These are phyloP conservation scores for Mycena chlorophos DNA, from an alignment of 768 basidiomycete genomes.

Conservation along the genomic window DNA sequence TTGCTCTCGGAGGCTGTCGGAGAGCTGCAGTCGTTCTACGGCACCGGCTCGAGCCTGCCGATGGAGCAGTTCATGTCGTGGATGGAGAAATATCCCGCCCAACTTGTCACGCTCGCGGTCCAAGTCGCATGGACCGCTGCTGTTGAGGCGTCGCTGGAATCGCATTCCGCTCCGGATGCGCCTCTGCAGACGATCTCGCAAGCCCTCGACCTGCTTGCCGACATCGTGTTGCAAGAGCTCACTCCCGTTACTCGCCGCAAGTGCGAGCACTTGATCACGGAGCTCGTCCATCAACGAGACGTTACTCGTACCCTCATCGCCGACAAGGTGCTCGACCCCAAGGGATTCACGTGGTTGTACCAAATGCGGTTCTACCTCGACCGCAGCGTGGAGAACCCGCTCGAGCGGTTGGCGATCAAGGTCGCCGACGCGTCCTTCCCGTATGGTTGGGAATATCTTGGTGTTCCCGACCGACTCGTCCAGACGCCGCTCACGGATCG, in stretches of 20 bases:
- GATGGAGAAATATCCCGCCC: constrained; percentile 94
- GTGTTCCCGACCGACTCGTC: constrained; percentile 93
- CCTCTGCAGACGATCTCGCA: constrained; percentile 76
- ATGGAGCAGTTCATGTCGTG: constrained; percentile 76
- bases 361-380: constrained; percentile 99
- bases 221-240: constrained; percentile 91
- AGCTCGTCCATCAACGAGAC: constrained; percentile 97
- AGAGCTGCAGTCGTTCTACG: constrained; percentile 82
- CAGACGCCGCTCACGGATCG: constrained; percentile 97
- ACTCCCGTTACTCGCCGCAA: constrained; percentile 90
- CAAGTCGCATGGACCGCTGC: constrained; percentile 93
- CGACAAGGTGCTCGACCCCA: constrained; percentile 60
- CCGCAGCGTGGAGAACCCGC: constrained; percentile 62
- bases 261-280: constrained; percentile 98
- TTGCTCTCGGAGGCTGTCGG: constrained; percentile 77
- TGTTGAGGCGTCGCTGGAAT: constrained; percentile 71
- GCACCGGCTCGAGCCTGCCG: constrained; percentile 56
- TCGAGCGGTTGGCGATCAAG: constrained; percentile 77
- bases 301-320: constrained; percentile 81
- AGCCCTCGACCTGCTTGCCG: constrained; percentile 92
- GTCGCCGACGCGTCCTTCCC: constrained; percentile 92
- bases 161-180: constrained; percentile 53
- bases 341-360: constrained; percentile 89
- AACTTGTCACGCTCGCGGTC: constrained; percentile 91
- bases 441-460: constrained; percentile 99